Evolutionary conservation across 345 rosid genomes (phyloP), one percentile per base, ranked within the genome.

Genomic region (Pelargonium nanum): DNA sequence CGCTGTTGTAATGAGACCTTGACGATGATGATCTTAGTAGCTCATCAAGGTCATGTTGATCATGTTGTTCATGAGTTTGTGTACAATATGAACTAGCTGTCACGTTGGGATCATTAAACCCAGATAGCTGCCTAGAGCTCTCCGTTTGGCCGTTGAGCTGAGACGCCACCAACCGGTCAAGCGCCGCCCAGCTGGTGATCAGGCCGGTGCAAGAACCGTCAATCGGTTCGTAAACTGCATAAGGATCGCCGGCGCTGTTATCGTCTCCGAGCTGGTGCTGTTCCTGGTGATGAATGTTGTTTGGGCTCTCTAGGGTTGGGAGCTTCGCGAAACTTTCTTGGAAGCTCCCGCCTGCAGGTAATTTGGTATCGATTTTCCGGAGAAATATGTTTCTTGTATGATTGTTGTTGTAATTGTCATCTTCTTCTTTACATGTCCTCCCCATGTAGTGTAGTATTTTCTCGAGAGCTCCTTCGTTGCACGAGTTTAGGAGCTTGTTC

Each of bases 121-220:
- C 72, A 1, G 78, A 67, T 10, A 78, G 22, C 28, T 64, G 79
- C 58, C 78, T 79, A 19, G 78, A 58, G 26, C 77, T 69, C 66
- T 80, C 78, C 4, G 57, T 50, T 30, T 72, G 76, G 60, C 89
- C 96, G 65, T 93, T 87, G n/a, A 93, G 86, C 61, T 90, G 99
- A 20, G 92, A 90, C 12, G 99, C 99, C 56, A 90, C 96, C 0
- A 93, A 81, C 60, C 89, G 84, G 64, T 93, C 99, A 17, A 89
- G 73, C 6, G 87, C 70, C 23, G 81, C 89, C 99, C 97, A 93
- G 61, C 81, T 88, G 59, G 70, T 84, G 1, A 77, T 72, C 57
- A 68, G 68, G 57, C 58, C 57, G 26, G 76, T 61, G 22, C 63
- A 56, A 19, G 56, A 22, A 15, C 74, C 65, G 24, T 67, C 73